Evolutionary conservation across 345 rosid genomes (phyloP).

Genomic region (Cardamine chenopodiifolia): DNA sequence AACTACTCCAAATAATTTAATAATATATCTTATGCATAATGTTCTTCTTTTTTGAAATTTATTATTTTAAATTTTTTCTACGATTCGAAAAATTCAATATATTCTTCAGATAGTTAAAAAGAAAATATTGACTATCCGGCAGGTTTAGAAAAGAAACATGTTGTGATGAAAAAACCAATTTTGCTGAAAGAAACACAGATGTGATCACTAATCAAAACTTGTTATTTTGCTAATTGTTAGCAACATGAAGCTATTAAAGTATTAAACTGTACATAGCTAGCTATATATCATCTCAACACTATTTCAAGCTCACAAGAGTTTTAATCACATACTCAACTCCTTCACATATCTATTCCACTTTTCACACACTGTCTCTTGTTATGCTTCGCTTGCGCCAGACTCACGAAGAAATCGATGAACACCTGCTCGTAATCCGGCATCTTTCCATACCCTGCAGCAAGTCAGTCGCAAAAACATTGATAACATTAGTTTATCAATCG

Average conservation of each 20-base stretch:
- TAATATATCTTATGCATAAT: too few species aligned
- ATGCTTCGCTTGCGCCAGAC: slow-evolving; percentile 48
- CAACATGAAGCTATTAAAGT: slow-evolving; percentile 11
- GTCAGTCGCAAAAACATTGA: background rate
- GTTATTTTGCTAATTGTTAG: slow-evolving; percentile 1
- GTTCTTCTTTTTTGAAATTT: too few species aligned
- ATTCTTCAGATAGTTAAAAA: too few species aligned
- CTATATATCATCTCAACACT: slow-evolving; percentile 29
- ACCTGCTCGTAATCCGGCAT: slow-evolving; percentile 82
- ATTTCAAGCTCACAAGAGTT: background rate
- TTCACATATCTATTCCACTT: slow-evolving; percentile 14
- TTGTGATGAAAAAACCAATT: too few species aligned
- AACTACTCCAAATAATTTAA: too few species aligned
- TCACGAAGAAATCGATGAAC: slow-evolving; percentile 69
- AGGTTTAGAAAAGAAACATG: background rate
- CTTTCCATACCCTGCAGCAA: slow-evolving; percentile 78
- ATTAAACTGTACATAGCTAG: slow-evolving; percentile 34
- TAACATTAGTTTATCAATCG: background rate
- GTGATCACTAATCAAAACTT: slow-evolving; percentile 27
- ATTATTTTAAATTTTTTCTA: too few species aligned
- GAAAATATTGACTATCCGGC: too few species aligned
- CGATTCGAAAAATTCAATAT: too few species aligned
- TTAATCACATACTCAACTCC: slow-evolving; percentile 1
- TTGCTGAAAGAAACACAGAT: background rate
- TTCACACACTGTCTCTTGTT: slow-evolving; percentile 37